Evolutionary conservation across 768 basidiomycete species (phyloP), one percentile per base, ranked within the genome.

Genomic region (Amanita jacksonii): DNA sequence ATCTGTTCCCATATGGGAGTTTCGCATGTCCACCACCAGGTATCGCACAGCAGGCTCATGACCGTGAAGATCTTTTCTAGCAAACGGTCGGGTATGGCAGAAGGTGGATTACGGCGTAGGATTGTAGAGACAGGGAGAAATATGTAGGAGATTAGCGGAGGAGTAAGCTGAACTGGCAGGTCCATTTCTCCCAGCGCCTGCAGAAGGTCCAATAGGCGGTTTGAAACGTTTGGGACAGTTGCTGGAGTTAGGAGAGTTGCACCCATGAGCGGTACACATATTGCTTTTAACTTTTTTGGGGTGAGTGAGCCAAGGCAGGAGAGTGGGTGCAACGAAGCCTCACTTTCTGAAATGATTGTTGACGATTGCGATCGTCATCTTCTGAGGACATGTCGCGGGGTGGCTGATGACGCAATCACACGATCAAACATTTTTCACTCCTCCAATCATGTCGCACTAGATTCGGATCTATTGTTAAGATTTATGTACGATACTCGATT

Each of bases 1-100:
- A 91, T 64, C 54, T 96, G 90, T 55, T 85, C 81, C 91, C 91
- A 93, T 20, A 78, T 61, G 43, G 68, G 67, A 28, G 75, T 38
- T 36, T 88, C 86, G 56, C 81, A 81, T 15, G 68, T 66, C 85
- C 85, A 87, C 87, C 89, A 92, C 82, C 87, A 89, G n/a, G 69
- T 64, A 15, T 78, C 70, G 50, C 73, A 77, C 19, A 97, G 67
- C 1, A 73, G 52, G 2, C 65, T 57, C 23, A 94, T 64, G 9
- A 74, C 64, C 19, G 67, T 53, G 47, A 96, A 67, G 16, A 91
- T 60, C 43, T 73, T 76, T 61, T 96, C 88, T 37, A 94, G 64
- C 23, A 91, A 63, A 52, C 81, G 81, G 54, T 91, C 82, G 6
- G 89, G 84, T 37, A 94, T 81, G 10, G 73, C 66, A 5, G 71